phyloP scores from a whole-genome alignment of 73 alveolate species.

The Paramecium primaurelia region DNA sequence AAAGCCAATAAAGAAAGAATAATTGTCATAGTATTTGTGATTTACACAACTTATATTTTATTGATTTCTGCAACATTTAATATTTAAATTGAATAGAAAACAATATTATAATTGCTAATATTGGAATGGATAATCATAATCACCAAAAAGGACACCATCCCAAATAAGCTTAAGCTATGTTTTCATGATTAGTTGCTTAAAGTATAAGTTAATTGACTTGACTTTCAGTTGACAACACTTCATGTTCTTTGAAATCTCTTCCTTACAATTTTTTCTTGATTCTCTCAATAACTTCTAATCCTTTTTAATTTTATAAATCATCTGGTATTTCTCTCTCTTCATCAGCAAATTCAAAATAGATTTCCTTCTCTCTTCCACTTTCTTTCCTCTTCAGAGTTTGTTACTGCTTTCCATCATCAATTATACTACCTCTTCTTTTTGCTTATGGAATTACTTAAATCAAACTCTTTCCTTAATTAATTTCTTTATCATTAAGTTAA shows the following conservation, averaged over 20 bases:
- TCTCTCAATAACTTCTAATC: slow-evolving; percentile 48
- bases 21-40: slow-evolving; percentile 10
- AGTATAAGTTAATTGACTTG: slow-evolving; percentile 47
- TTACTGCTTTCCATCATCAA: neutral
- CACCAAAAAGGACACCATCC: slow-evolving; percentile 66
- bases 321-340: slow-evolving; percentile 60
- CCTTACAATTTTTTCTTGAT: slow-evolving; percentile 51
- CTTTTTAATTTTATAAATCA: slow-evolving; percentile 48
- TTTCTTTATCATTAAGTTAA: neutral
- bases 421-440: slow-evolving; percentile 17
- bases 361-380: slow-evolving; percentile 58
- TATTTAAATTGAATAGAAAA: neutral
- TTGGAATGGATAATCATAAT: neutral
- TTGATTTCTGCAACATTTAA: neutral
- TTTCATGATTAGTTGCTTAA: slow-evolving; percentile 56
- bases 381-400: slow-evolving; percentile 34
- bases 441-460: neutral
- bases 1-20: slow-evolving; percentile 31
- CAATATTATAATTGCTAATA: neutral
- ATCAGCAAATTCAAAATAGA: slow-evolving; percentile 46
- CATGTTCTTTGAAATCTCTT: slow-evolving; percentile 52
- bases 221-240: slow-evolving; percentile 13
- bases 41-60: neutral
- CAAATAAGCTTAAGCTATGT: slow-evolving; percentile 43
- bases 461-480: neutral